phyloP scores from a whole-genome alignment of 2,329 filamentous ascomycete species.

The Alternaria rosae region DNA sequence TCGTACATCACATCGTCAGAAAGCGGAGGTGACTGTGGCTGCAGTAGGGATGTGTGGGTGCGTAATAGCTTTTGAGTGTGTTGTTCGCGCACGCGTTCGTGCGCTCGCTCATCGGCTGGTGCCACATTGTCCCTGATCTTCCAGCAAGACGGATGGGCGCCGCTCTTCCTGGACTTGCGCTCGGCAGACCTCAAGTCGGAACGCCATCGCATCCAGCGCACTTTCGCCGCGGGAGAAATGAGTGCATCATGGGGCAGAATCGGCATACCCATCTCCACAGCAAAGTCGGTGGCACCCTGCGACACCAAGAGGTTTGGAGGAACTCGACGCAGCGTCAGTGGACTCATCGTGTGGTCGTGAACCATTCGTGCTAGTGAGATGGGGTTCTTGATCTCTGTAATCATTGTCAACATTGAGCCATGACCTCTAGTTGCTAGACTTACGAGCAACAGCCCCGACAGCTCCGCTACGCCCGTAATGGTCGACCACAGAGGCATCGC shows the following conservation, averaged over 20 bases:
- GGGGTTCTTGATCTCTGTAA: slow-evolving; percentile 85
- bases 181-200: slow-evolving; percentile 72
- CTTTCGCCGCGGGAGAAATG: slow-evolving; percentile 78
- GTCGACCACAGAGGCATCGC: slow-evolving; percentile 92
- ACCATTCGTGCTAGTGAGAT: slow-evolving; percentile 86
- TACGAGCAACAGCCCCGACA: slow-evolving; percentile 88
- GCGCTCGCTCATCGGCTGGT: slow-evolving; percentile 40
- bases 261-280: slow-evolving; percentile 76
- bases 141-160: slow-evolving; percentile 38
- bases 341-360: slow-evolving; percentile 76
- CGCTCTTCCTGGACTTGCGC: slow-evolving; percentile 50
- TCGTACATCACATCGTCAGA: slow-evolving; percentile 30
- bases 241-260: slow-evolving; percentile 77
- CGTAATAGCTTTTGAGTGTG: slow-evolving; percentile 49
- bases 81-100: slow-evolving; percentile 45
- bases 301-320: slow-evolving; percentile 92
- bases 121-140: slow-evolving; percentile 29
- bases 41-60: slow-evolving; percentile 16
- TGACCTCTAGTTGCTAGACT: slow-evolving; percentile 48
- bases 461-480: slow-evolving; percentile 90
- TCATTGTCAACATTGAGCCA: slow-evolving; percentile 24
- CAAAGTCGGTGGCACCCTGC: slow-evolving; percentile 85
- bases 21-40: slow-evolving; percentile 30
- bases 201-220: slow-evolving; percentile 81
- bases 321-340: slow-evolving; percentile 84